Evolutionary conservation across 305 asterid genomes (phyloP), one percentile per base, ranked within the genome.

Genomic region (Fraxinus latifolia): DNA sequence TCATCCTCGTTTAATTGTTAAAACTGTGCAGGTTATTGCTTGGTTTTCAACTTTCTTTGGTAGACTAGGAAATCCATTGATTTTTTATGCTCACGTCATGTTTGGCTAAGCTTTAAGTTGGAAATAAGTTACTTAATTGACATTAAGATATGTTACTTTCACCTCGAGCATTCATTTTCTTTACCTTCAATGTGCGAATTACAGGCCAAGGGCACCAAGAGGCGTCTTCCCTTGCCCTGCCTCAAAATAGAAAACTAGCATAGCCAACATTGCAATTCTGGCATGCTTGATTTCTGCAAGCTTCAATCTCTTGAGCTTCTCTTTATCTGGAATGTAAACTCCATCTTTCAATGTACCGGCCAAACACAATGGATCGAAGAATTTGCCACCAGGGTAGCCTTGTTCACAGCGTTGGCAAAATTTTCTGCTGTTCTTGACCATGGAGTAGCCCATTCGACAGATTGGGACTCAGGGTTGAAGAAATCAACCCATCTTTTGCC

Each of bases 151-250:
- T 17, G 32, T 2, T 21, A 25, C 2, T 29, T 68, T 27, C 0
- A 14, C 34, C 17, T 4, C 7, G 17, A 67, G 74, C 34, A 27
- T 77, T 37, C 70, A 86, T 36, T 76, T 84, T 84, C 25, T 80
- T 84, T 84, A 80, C 85, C 82, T 80, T 70, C 53, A 81, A 62
- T 36, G 55, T 29, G 74, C 74, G 27, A 80, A 68, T 76, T 47
- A 89, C 87, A 89, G 83, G 42, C 91, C 90, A 75, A 89, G 90
- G 70, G 91, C 92, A 21, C 92, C 91, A 55, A 89, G 87, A 37
- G 92, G 91, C 12, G 92, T 89, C 85, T 87, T 89, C 70, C 92
- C 91, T 77, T 89, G 92, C 65, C 92, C 91, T 0, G 91, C 91
- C 72, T 89, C 92, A 77, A 89, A 88, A 80, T 87, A 88, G 87